These are phyloP conservation scores for Populus hybrid DNA, from an alignment of 441 rosid genomes.

Conservation along the genomic window DNA sequence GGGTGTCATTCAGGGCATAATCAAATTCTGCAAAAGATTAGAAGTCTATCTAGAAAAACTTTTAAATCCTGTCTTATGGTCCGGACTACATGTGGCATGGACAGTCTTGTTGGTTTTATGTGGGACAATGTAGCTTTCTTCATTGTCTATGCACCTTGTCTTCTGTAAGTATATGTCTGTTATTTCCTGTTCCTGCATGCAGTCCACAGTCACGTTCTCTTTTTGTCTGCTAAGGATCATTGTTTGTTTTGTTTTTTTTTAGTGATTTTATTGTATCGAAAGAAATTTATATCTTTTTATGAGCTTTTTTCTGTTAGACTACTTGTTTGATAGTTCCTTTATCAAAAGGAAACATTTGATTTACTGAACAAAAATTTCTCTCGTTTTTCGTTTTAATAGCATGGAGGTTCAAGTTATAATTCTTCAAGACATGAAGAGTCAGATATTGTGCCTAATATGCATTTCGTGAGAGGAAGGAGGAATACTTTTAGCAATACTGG, in stretches of 20 bases:
- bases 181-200: neutral
- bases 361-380: neutral
- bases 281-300: neutral
- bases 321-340: neutral
- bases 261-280: neutral
- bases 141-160: too few relatives aligned
- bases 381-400: conserved; percentile 23
- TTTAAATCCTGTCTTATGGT: too few relatives aligned
- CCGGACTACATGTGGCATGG: neutral
- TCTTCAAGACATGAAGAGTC: neutral
- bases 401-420: conserved; percentile 25
- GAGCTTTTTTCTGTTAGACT: neutral
- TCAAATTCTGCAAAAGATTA: neutral
- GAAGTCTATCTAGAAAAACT: neutral
- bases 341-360: neutral
- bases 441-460: conserved; percentile 8
- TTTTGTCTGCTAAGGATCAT: neutral
- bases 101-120: neutral
- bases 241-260: neutral
- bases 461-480: conserved; percentile 38
- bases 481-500: conserved; percentile 32
- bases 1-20: neutral
- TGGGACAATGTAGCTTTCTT: neutral
- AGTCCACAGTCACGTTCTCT: neutral
- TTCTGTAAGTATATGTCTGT: neutral